Evolutionary conservation across 2,329 filamentous ascomycete species (phyloP).

Genomic region (Beauveria rudraprayagi): DNA sequence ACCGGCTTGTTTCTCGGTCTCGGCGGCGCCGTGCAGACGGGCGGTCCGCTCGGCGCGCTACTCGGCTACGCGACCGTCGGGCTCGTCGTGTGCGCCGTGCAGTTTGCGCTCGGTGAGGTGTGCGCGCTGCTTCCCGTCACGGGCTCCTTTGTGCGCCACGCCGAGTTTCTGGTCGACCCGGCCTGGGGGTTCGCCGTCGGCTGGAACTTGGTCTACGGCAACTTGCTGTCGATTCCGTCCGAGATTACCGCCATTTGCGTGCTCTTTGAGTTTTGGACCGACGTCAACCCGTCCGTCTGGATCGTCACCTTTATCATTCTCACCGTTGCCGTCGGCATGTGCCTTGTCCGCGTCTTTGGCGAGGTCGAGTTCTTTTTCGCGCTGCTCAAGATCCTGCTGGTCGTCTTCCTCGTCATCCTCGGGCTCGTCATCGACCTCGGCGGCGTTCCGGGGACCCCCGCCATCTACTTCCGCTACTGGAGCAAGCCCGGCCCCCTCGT

Average conservation of each 20-base stretch:
- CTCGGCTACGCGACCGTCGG: slow-evolving; percentile 50
- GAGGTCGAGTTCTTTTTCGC: slow-evolving; percentile 49
- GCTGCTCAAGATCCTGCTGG: slow-evolving; percentile 50
- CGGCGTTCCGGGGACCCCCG: slow-evolving; percentile 48
- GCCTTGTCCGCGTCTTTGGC: slow-evolving; percentile 51
- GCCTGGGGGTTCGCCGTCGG: slow-evolving; percentile 48
- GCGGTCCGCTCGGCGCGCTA: slow-evolving; percentile 39
- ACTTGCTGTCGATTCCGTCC: slow-evolving; percentile 44
- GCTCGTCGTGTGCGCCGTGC: slow-evolving; percentile 48
- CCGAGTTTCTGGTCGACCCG: slow-evolving; percentile 53
- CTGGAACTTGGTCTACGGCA: slow-evolving; percentile 49
- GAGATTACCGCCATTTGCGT: slow-evolving; percentile 58
- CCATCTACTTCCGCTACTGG: slow-evolving; percentile 64
- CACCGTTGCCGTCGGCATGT: slow-evolving; percentile 49
- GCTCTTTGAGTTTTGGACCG: slow-evolving; percentile 56
- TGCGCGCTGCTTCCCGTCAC: slow-evolving; percentile 55
- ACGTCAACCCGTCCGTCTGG: slow-evolving; percentile 44
- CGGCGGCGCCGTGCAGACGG: slow-evolving; percentile 43
- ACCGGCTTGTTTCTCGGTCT: slow-evolving; percentile 54
- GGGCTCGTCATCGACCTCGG: slow-evolving; percentile 56
- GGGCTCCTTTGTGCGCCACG: slow-evolving; percentile 53
- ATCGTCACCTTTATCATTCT: slow-evolving; percentile 41
- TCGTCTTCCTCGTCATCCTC: slow-evolving; percentile 54
- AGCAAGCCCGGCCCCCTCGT: slow-evolving; percentile 59
- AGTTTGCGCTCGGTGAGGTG: slow-evolving; percentile 51